Evolutionary conservation across 495 filamentous ascomycete genomes (phyloP).

Genomic region (Hypomontagnella monticulosa): DNA sequence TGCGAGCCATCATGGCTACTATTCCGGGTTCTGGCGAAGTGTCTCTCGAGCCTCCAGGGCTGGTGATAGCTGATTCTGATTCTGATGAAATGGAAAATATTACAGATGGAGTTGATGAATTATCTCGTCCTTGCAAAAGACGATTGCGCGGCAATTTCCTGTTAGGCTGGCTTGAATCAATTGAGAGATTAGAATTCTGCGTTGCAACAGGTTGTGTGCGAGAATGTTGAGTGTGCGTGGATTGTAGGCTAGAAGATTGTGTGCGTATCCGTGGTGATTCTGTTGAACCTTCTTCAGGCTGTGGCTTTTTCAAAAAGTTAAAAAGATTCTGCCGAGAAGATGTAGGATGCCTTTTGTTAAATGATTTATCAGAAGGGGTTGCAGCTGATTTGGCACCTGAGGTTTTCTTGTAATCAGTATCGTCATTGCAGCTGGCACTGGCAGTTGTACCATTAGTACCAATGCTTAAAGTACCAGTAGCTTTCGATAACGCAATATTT

Average conservation of each 20-base stretch:
- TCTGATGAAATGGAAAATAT: constrained; percentile 41
- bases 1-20: background rate
- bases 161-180: constrained; percentile 9
- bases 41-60: constrained; percentile 26
- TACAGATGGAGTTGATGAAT: constrained; percentile 34
- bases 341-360: background rate
- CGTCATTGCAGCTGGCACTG: no score
- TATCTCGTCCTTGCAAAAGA: constrained; percentile 38
- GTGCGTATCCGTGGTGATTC: constrained; percentile 14
- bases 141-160: constrained; percentile 31
- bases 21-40: constrained; percentile 16
- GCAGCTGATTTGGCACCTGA: background rate
- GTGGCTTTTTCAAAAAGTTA: constrained; percentile 19
- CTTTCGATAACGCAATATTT: constrained; percentile 16
- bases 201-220: constrained; percentile 15
- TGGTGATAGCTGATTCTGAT: constrained; percentile 36
- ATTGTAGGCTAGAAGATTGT: constrained; percentile 11
- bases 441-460: background rate
- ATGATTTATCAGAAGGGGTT: background rate
- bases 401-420: no score
- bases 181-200: constrained; percentile 8
- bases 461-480: constrained; percentile 1
- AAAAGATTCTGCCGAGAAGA: constrained; percentile 15
- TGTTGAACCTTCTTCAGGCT: constrained; percentile 14
- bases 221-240: background rate